phyloP scores from a whole-genome alignment of 768 basidiomycete species.

The Calocybe gangraenosa region DNA sequence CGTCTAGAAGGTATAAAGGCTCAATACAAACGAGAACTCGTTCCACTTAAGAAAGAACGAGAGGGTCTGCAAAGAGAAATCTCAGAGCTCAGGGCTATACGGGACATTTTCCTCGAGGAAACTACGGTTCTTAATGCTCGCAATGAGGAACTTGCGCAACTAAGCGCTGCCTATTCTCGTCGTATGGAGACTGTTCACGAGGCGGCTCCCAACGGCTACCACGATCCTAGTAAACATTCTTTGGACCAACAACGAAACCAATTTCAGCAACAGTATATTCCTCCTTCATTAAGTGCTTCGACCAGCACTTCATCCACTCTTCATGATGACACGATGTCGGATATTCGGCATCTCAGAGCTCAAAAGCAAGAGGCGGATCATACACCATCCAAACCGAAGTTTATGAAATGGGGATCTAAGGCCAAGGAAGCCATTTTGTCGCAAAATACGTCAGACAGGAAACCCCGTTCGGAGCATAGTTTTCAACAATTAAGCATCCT shows the following conservation, averaged over 20 bases:
- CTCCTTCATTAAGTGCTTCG: constrained; percentile 39
- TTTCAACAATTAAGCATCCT: constrained; percentile 90
- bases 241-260: constrained; percentile 25
- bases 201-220: constrained; percentile 23
- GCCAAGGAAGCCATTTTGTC: constrained; percentile 40
- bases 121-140: constrained; percentile 85
- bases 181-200: constrained; percentile 61
- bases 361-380: constrained; percentile 44
- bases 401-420: constrained; percentile 66
- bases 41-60: constrained; percentile 78
- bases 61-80: constrained; percentile 80
- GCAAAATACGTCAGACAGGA: constrained; percentile 28
- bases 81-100: constrained; percentile 77
- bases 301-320: constrained; percentile 41
- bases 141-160: constrained; percentile 89
- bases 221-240: constrained; percentile 19
- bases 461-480: constrained; percentile 58
- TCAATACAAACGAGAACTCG: constrained; percentile 84
- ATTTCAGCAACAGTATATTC: constrained; percentile 21
- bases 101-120: constrained; percentile 88
- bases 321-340: constrained; percentile 43
- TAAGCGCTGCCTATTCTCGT: constrained; percentile 77
- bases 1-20: constrained; percentile 84
- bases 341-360: constrained; percentile 32
- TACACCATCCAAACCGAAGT: constrained; percentile 53